Evolutionary conservation across 371 early-diverging fungal species (phyloP).

Genomic region (Mucor irregularis): DNA sequence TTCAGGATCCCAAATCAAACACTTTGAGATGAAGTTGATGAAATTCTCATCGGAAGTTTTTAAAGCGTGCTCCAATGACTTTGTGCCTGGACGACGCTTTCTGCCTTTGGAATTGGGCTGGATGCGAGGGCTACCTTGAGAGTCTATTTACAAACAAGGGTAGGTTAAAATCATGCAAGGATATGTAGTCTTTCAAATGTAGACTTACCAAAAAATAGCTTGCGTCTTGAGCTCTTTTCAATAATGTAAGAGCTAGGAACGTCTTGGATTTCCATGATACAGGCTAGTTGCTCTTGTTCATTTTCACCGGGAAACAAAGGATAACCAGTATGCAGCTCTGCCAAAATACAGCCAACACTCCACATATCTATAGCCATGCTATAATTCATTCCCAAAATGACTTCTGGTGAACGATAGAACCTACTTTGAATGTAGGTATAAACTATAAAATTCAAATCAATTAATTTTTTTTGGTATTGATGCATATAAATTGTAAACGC

Average conservation of each 20-base stretch:
- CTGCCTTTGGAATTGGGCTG: conserved; percentile 84
- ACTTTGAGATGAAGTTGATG: conserved; percentile 80
- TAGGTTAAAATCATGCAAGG: conserved; percentile 23
- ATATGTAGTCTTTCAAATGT: conserved; percentile 22
- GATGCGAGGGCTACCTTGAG: conserved; percentile 65
- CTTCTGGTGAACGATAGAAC: conserved; percentile 97
- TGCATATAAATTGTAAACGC: not conserved
- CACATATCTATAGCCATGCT: conserved; percentile 96
- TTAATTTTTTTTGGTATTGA: not conserved
- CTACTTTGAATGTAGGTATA: conserved; percentile 96
- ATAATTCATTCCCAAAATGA: conserved; percentile 85
- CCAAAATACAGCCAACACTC: conserved; percentile 97
- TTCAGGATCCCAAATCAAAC: conserved; percentile 88
- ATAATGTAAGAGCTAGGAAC: conserved; percentile 75
- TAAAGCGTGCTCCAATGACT: conserved; percentile 70
- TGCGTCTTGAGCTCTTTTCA: conserved; percentile 72
- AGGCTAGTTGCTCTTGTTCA: conserved; percentile 90
- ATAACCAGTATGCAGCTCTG: conserved; percentile 84
- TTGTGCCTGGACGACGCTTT: conserved; percentile 76
- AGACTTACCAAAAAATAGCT: conserved; percentile 80
- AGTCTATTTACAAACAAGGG: conserved; percentile 40
- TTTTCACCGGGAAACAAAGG: conserved; percentile 96
- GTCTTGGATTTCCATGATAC: conserved; percentile 91
- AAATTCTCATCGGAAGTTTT: conserved; percentile 71
- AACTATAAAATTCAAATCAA: conserved; percentile 33